These are phyloP conservation scores for Sporothrix brunneoviolacea DNA, from an alignment of 2,329 filamentous ascomycete genomes.

Conservation along the genomic window DNA sequence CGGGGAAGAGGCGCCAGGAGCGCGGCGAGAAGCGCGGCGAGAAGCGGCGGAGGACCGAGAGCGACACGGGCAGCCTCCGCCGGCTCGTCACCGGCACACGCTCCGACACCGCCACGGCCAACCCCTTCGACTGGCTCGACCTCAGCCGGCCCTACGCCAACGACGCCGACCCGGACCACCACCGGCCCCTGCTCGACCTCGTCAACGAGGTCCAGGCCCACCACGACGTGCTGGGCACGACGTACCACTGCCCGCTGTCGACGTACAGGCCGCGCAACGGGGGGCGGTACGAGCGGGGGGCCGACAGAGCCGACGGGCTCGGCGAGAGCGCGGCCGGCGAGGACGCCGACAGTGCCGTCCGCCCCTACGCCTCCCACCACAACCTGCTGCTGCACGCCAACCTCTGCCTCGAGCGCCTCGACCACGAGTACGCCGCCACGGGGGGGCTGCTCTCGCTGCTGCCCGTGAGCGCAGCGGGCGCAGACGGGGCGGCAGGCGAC, in stretches of 20 bases:
- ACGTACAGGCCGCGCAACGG: conserved; percentile 19
- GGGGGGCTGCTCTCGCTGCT: conserved; percentile 51
- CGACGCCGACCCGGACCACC: conserved; percentile 37
- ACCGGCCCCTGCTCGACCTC: conserved; percentile 39
- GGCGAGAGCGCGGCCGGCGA: too few species aligned
- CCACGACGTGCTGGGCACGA: conserved; percentile 34
- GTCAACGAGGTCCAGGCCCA: conserved; percentile 39
- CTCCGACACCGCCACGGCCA: conserved; percentile 20
- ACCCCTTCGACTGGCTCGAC: conserved; percentile 54
- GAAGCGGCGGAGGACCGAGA: too few species aligned
- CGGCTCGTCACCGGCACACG: not conserved
- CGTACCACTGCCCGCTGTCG: conserved; percentile 41
- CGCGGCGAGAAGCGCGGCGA: too few species aligned
- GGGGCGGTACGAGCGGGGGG: conserved; percentile 20
- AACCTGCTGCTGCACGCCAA: conserved; percentile 52
- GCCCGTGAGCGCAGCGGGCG: conserved; percentile 25
- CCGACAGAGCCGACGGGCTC: not conserved
- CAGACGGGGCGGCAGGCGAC: not conserved
- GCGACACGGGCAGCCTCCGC: not conserved
- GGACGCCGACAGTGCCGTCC: conserved; percentile 13
- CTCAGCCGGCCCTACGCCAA: conserved; percentile 43
- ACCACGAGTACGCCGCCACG: conserved; percentile 50
- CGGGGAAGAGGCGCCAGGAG: too few species aligned
- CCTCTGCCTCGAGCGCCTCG: conserved; percentile 51
- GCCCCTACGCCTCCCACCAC: conserved; percentile 40